Conservation (phyloP, 2,329 filamentous ascomycete species). For the Apiospora aurea region DNA sequence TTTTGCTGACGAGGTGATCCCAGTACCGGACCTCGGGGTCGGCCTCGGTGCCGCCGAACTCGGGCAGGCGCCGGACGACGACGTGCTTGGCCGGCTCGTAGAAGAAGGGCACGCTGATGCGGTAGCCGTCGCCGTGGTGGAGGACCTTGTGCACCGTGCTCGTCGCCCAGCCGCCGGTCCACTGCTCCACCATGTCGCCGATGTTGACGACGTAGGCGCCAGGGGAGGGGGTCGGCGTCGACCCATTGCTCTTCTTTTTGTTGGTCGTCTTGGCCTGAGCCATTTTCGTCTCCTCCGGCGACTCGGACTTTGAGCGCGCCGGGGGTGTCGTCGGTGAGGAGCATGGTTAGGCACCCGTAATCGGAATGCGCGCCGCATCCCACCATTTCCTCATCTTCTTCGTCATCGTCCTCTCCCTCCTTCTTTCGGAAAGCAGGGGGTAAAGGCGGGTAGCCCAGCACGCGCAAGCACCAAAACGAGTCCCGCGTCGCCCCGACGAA, state of each 20-base stretch:
- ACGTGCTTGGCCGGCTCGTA: conserved; percentile 24
- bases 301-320: conserved; percentile 20
- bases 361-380: conserved; percentile 23
- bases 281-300: not conserved
- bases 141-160: conserved; percentile 24
- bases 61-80: conserved; percentile 23
- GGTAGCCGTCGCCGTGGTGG: conserved; percentile 15
- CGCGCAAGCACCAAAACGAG: conserved; percentile 22
- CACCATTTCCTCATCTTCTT: conserved; percentile 16
- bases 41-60: conserved; percentile 20
- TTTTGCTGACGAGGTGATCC: conserved; percentile 25
- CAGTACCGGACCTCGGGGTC: conserved; percentile 23
- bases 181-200: conserved; percentile 25
- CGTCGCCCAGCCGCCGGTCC: conserved; percentile 24
- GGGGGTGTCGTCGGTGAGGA: conserved; percentile 15
- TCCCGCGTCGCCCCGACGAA: conserved; percentile 22
- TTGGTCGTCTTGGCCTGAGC: too few relatives aligned
- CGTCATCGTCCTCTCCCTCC: not conserved
- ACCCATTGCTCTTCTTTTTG: not conserved
- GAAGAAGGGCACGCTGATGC: conserved; percentile 25
- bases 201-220: conserved; percentile 24
- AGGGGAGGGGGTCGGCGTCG: conserved; percentile 22
- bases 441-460: conserved; percentile 20
- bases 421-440: conserved; percentile 3
- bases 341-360: conserved; percentile 22